A percentile compares a stretch with the other conserved stretches of the same genome.
Conservation (phyloP, 192 early-diverging fungal species). For the Backusella westeae region DNA sequence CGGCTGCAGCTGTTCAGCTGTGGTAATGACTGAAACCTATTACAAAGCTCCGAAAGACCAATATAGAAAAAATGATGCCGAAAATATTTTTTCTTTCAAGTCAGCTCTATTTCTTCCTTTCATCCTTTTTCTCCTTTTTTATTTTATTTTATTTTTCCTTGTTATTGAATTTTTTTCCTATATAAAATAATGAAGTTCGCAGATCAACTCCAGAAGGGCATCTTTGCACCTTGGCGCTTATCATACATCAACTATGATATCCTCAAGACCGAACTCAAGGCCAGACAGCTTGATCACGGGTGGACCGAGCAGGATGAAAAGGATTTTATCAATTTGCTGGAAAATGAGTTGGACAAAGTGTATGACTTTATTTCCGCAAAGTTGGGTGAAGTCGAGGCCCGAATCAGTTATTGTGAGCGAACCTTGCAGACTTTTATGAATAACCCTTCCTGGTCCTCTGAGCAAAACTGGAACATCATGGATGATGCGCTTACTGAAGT, state of each 20-base stretch:
- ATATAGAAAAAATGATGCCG: neutral
- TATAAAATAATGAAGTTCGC: conserved; percentile 80
- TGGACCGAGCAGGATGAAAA: conserved; percentile 73
- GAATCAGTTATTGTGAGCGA: conserved; percentile 68
- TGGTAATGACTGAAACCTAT: neutral
- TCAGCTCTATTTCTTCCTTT: neutral
- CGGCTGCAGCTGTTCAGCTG: neutral
- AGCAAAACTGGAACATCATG: conserved; percentile 48
- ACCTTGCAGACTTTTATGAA: conserved; percentile 47
- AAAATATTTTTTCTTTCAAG: neutral
- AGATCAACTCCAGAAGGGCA: conserved; percentile 64
- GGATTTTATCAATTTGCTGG: conserved; percentile 76
- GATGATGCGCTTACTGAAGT: conserved; percentile 67
- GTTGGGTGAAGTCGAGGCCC: conserved; percentile 70
- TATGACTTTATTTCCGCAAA: conserved; percentile 72
- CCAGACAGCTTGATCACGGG: conserved; percentile 50
- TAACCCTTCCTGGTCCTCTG: conserved; percentile 52
- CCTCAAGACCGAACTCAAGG: conserved; percentile 83
- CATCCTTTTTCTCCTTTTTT: neutral
- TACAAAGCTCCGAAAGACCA: neutral
- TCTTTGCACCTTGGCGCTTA: conserved; percentile 77
- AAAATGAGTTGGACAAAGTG: conserved; percentile 88
- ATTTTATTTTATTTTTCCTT: conserved; percentile 1
- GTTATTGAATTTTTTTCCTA: neutral
- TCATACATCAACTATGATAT: conserved; percentile 83